A percentile compares a stretch with the other conserved stretches of the same genome.
phyloP scores from a whole-genome alignment of 352 stramenopile species.

The Phytophthora citricola region DNA sequence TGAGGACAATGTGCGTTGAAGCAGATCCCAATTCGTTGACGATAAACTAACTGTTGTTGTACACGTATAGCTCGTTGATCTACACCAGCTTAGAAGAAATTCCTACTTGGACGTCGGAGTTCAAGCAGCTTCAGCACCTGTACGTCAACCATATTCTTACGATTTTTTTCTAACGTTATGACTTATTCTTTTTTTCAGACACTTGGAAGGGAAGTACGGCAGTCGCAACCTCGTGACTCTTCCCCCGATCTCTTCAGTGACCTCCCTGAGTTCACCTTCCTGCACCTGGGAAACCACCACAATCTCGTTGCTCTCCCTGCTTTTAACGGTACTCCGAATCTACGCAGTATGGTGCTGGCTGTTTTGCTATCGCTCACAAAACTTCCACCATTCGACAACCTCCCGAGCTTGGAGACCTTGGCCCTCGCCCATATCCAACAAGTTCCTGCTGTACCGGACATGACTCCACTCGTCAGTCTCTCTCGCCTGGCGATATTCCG shows the following conservation, averaged over 20 bases:
- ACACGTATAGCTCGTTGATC: slow-evolving; percentile 14
- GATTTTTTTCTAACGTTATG: too few relatives aligned
- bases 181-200: not conserved
- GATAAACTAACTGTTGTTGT: not conserved
- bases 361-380: slow-evolving; percentile 21
- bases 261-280: slow-evolving; percentile 22
- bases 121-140: slow-evolving; percentile 23
- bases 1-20: slow-evolving; percentile 25
- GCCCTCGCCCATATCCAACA: slow-evolving; percentile 18
- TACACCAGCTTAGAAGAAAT: slow-evolving; percentile 28
- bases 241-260: slow-evolving; percentile 26
- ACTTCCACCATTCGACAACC: slow-evolving; percentile 17
- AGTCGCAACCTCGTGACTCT: slow-evolving; percentile 24
- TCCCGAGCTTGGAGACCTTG: slow-evolving; percentile 20
- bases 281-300: slow-evolving; percentile 26
- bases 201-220: slow-evolving; percentile 32
- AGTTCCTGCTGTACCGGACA: slow-evolving; percentile 20
- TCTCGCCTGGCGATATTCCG: slow-evolving; percentile 22
- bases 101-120: slow-evolving; percentile 16
- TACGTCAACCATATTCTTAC: slow-evolving; percentile 1
- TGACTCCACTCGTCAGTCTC: slow-evolving; percentile 20
- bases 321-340: slow-evolving; percentile 18
- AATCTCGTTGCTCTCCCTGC: slow-evolving; percentile 10
- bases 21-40: not conserved
- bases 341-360: slow-evolving; percentile 25